phyloP scores from a whole-genome alignment of 352 stramenopile genomes.

The Phytophthora tentaculata region DNA sequence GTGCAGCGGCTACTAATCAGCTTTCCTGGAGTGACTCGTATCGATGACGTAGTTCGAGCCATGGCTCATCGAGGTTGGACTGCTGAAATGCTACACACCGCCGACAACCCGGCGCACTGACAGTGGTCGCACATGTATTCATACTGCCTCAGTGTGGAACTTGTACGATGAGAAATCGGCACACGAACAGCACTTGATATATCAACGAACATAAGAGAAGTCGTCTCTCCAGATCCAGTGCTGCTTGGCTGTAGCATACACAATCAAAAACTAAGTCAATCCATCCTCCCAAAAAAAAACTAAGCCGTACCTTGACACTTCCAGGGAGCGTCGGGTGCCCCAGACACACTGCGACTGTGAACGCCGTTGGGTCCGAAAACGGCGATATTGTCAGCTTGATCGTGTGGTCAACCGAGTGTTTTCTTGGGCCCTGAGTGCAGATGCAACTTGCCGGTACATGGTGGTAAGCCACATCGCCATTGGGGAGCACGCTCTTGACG shows the following conservation, averaged over 20 bases:
- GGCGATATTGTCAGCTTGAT: conserved; percentile 50
- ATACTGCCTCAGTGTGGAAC: conserved; percentile 38
- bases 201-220: conserved; percentile 34
- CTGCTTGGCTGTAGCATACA: conserved; percentile 5
- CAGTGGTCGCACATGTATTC: too few relatives aligned
- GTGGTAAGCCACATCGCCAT: conserved; percentile 46
- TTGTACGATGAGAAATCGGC: conserved; percentile 56
- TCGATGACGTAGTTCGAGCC: too few relatives aligned
- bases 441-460: conserved; percentile 40
- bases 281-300: background rate
- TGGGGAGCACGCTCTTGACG: conserved; percentile 54
- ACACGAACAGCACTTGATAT: conserved; percentile 44
- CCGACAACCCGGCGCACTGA: too few relatives aligned
- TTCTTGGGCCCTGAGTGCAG: conserved; percentile 14
- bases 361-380: conserved; percentile 65
- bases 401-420: conserved; percentile 37
- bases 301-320: conserved; percentile 31
- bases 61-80: too few relatives aligned
- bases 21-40: too few relatives aligned
- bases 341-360: conserved; percentile 47
- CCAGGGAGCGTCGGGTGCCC: conserved; percentile 39
- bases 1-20: too few relatives aligned
- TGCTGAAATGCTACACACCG: too few relatives aligned
- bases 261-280: conserved; percentile 17
- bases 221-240: conserved; percentile 9